Evolutionary conservation across 2,329 filamentous ascomycete genomes (phyloP).

Genomic region (Colletotrichum siamense): DNA sequence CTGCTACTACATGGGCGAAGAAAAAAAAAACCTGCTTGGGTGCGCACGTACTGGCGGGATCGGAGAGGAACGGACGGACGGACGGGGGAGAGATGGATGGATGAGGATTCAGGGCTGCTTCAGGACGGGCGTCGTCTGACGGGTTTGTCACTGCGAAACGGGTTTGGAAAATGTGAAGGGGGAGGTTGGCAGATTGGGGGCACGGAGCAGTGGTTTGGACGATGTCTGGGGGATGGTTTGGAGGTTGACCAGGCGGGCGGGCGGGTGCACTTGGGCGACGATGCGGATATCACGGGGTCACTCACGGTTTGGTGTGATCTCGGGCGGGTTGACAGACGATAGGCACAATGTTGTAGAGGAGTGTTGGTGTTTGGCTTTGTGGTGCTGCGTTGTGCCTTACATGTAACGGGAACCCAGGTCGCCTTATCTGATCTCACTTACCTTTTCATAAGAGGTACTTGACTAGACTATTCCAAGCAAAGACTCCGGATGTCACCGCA

Average conservation of each 20-base stretch:
- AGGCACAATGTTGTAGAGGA: neutral
- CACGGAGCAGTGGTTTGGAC: neutral
- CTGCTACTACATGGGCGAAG: neutral
- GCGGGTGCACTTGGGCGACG: neutral
- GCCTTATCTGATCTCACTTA: neutral
- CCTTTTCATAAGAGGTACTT: neutral
- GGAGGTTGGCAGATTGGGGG: neutral
- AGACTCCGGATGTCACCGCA: neutral
- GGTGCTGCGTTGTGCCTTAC: neutral
- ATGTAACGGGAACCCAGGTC: neutral
- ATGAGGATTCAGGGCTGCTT: neutral
- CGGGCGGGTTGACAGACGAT: neutral
- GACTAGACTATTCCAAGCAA: neutral
- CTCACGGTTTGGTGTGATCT: neutral
- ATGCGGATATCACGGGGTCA: neutral
- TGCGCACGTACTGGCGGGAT: neutral
- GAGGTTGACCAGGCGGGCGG: neutral
- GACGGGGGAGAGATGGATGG: neutral
- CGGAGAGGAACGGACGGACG: neutral
- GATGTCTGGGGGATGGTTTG: neutral
- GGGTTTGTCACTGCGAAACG: neutral
- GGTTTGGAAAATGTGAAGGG: neutral
- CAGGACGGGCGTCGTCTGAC: neutral
- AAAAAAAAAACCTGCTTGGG: neutral
- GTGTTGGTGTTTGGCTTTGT: neutral